Conservation (phyloP, 257 asterid species). For the Solanum rostratum region DNA sequence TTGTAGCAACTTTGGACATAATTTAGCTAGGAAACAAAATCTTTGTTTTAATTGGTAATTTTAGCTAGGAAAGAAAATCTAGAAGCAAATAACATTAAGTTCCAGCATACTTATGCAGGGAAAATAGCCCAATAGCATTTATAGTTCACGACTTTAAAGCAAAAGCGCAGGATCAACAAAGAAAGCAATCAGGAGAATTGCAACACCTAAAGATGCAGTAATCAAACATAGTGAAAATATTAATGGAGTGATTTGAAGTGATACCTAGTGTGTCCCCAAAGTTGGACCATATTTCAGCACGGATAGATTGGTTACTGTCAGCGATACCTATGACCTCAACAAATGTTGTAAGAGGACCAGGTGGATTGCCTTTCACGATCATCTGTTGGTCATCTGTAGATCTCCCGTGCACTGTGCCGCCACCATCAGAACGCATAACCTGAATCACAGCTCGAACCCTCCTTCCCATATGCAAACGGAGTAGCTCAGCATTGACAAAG, state of each 20-base stretch:
- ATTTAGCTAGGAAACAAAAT: neutral
- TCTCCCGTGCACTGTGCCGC: constrained; percentile 57
- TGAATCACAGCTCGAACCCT: constrained; percentile 80
- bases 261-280: constrained; percentile 76
- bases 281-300: constrained; percentile 71
- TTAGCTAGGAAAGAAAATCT: neutral
- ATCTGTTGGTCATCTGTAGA: constrained; percentile 81
- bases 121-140: neutral
- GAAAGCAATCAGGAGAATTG: neutral
- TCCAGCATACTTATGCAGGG: neutral
- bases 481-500: constrained; percentile 69
- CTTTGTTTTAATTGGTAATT: neutral
- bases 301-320: constrained; percentile 53
- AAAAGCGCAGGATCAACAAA: neutral
- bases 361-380: constrained; percentile 55
- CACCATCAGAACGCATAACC: constrained; percentile 64
- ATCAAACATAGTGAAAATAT: neutral
- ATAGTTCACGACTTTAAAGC: neutral
- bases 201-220: neutral
- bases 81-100: neutral
- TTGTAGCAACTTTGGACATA: neutral
- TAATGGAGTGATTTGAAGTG: neutral
- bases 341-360: constrained; percentile 53
- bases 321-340: constrained; percentile 92
- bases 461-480: constrained; percentile 52